A percentile compares a stretch with the other conserved stretches of the same genome.
phyloP scores from a whole-genome alignment of 2,329 filamentous ascomycete species.

The Corniculantispora saksenae region DNA sequence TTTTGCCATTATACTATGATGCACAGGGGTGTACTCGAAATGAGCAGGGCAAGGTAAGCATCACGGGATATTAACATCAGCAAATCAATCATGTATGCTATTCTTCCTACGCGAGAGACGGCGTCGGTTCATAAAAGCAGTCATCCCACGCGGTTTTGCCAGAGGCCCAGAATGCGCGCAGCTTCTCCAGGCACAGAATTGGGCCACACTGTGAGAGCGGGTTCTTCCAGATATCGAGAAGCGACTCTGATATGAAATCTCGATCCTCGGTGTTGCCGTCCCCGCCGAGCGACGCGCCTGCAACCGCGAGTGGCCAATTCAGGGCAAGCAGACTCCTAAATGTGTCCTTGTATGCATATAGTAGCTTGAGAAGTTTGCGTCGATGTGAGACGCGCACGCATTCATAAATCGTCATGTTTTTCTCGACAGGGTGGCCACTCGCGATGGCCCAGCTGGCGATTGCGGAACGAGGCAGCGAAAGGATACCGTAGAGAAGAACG shows the following conservation, averaged over 20 bases:
- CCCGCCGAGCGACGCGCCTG: not conserved
- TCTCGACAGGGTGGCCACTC: not conserved
- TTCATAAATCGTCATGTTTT: not conserved
- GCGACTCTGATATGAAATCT: not conserved
- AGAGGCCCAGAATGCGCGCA: slow-evolving; percentile 3
- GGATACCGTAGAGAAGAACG: not conserved
- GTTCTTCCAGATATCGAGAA: slow-evolving; percentile 5
- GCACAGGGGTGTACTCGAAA: no score
- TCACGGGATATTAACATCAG: no score
- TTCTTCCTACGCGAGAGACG: not conserved
- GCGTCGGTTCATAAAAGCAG: slow-evolving; percentile 4
- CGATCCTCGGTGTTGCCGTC: not conserved
- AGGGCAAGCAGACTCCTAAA: not conserved
- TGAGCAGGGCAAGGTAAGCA: no score
- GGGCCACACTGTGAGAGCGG: not conserved
- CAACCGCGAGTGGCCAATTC: not conserved
- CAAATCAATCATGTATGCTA: not conserved
- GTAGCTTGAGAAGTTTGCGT: not conserved
- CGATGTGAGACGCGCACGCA: not conserved
- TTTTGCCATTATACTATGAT: no score
- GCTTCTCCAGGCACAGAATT: slow-evolving; percentile 1
- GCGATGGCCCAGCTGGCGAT: not conserved
- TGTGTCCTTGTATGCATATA: not conserved
- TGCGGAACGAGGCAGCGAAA: not conserved
- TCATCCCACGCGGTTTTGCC: slow-evolving; percentile 8